phyloP scores from a whole-genome alignment of 2,329 filamentous ascomycete species.

The Aspergillus fructus region DNA sequence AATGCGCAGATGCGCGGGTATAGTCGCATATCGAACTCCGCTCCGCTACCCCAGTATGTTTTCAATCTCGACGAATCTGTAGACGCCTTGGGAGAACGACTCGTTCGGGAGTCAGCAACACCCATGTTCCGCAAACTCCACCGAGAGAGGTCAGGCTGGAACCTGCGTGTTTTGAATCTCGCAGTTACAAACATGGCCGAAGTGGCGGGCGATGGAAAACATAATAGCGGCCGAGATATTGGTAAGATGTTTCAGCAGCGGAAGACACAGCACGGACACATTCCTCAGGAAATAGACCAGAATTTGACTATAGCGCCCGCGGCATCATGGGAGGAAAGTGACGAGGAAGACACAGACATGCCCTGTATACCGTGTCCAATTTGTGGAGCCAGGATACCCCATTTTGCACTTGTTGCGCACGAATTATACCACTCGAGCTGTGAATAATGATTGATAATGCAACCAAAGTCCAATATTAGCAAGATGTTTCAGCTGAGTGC shows the following conservation, averaged over 20 bases:
- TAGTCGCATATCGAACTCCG: conserved; percentile 73
- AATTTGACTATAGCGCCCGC: conserved; percentile 16
- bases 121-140: conserved; percentile 75
- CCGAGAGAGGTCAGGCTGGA: conserved; percentile 68
- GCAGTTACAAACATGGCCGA: conserved; percentile 81
- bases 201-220: conserved; percentile 51
- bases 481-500: neutral
- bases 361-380: conserved; percentile 37
- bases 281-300: conserved; percentile 39
- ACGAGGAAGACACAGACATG: conserved; percentile 29
- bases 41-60: conserved; percentile 69
- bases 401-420: conserved; percentile 53
- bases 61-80: conserved; percentile 63
- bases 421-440: conserved; percentile 45
- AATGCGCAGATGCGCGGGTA: conserved; percentile 58
- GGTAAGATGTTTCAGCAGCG: conserved; percentile 77
- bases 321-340: conserved; percentile 35
- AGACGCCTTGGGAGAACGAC: conserved; percentile 62
- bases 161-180: conserved; percentile 80
- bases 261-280: conserved; percentile 65
- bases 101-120: conserved; percentile 68
- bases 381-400: conserved; percentile 49
- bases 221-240: conserved; percentile 71
- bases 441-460: neutral
- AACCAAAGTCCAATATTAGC: neutral